Evolutionary conservation across 23 red algal genomes (phyloP).

Genomic region (Agarophyton chilense): DNA sequence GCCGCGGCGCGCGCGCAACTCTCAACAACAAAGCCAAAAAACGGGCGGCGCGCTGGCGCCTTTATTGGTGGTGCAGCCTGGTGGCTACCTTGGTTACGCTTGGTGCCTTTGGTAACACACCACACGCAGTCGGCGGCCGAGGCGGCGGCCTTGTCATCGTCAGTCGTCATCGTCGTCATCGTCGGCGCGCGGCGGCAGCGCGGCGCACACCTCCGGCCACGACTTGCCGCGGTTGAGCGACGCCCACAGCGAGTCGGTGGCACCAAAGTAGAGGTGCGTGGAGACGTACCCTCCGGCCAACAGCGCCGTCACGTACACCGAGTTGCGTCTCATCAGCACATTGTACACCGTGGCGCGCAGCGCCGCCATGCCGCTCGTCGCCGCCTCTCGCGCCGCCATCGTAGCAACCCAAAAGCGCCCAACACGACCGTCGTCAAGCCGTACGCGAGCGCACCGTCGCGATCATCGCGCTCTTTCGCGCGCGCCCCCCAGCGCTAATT

Average conservation of each 20-base stretch:
- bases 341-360: slow-evolving; percentile 88
- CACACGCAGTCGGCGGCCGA: not conserved
- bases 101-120: no score
- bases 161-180: slow-evolving; percentile 63
- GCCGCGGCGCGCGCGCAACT: not conserved
- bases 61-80: no score
- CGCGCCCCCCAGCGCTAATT: no score
- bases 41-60: no score
- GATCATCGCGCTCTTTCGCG: no score
- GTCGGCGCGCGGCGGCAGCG: slow-evolving; percentile 3
- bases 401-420: not conserved
- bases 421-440: no score
- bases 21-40: not conserved
- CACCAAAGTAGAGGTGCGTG: slow-evolving; percentile 51
- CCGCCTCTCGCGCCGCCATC: slow-evolving; percentile 62
- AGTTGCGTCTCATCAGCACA: slow-evolving; percentile 81
- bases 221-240: slow-evolving; percentile 73
- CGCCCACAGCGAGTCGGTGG: slow-evolving; percentile 79
- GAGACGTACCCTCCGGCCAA: slow-evolving; percentile 71
- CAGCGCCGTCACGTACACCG: slow-evolving; percentile 72
- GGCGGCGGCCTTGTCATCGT: not conserved
- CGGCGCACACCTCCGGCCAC: slow-evolving; percentile 48
- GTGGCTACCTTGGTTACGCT: no score
- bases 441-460: no score
- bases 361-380: slow-evolving; percentile 66